These are phyloP conservation scores for Chytriomyces sp. DNA, from an alignment of 192 early-diverging fungal genomes.

Conservation along the genomic window DNA sequence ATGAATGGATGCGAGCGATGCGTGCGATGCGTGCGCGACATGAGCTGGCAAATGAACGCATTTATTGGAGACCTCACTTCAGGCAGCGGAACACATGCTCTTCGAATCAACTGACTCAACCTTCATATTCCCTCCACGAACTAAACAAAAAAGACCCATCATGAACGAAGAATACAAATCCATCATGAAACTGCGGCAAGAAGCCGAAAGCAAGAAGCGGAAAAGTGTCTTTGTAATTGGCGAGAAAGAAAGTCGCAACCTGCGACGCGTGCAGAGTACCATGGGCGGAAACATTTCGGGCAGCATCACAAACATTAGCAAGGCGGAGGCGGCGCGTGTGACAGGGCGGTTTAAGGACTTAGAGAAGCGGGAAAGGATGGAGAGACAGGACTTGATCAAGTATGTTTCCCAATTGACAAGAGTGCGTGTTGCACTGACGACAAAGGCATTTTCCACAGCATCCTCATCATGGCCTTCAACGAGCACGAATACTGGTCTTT, in stretches of 20 bases:
- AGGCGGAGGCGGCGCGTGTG: background rate
- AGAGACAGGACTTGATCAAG: slow-evolving; percentile 80
- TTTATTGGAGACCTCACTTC: no score
- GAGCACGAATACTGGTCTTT: slow-evolving; percentile 81
- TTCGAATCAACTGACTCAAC: no score
- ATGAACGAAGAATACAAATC: background rate
- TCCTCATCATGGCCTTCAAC: slow-evolving; percentile 81
- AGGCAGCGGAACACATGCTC: no score
- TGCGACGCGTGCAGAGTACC: background rate
- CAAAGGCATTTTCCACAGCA: background rate
- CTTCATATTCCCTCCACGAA: no score
- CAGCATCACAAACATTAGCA: background rate
- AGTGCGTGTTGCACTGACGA: background rate
- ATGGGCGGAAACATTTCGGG: background rate
- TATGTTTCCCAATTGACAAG: background rate
- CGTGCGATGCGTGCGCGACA: no score
- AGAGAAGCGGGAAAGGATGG: slow-evolving; percentile 83
- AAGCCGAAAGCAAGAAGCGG: slow-evolving; percentile 2
- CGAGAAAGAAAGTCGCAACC: background rate
- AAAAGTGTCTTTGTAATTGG: background rate
- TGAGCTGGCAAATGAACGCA: no score
- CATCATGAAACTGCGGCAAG: slow-evolving; percentile 1
- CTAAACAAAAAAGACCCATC: background rate
- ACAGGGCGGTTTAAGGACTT: background rate
- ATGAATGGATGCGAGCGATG: no score